phyloP scores from a whole-genome alignment of 2,329 filamentous ascomycete species.

The Ceratocystis variospora region DNA sequence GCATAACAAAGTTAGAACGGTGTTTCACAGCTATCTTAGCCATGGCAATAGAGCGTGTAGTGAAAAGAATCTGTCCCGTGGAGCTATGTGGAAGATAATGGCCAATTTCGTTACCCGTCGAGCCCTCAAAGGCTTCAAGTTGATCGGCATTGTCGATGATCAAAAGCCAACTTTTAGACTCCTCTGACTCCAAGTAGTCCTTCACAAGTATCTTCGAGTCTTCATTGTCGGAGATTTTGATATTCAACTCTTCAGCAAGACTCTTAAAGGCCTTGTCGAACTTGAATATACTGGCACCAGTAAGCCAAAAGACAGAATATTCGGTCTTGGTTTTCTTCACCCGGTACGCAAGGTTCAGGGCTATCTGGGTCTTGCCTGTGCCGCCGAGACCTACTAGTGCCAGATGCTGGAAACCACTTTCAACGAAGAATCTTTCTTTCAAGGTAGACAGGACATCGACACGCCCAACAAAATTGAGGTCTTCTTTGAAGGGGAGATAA shows the following conservation, averaged over 20 bases:
- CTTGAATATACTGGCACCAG: not conserved
- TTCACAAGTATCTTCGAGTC: conserved; percentile 16
- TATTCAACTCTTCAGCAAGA: not conserved
- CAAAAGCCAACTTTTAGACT: conserved; percentile 22
- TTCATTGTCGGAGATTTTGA: not conserved
- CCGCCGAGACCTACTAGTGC: not conserved
- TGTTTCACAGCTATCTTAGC: not conserved
- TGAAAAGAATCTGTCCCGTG: conserved; percentile 12
- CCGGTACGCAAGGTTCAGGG: not conserved
- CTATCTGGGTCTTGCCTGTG: not conserved
- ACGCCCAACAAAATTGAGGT: not conserved
- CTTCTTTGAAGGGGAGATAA: not conserved
- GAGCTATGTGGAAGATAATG: conserved; percentile 25
- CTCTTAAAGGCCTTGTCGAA: not conserved
- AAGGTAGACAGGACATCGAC: not conserved
- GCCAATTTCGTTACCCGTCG: not conserved
- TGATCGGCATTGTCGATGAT: conserved; percentile 24
- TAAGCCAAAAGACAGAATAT: conserved; percentile 3
- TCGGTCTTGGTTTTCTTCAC: not conserved
- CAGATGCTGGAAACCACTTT: not conserved
- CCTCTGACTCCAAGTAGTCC: conserved; percentile 20
- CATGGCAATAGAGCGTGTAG: conserved; percentile 5
- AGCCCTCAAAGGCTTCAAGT: not conserved
- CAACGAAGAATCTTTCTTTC: not conserved
- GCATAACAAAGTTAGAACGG: too few relatives aligned